Percentiles rank a stretch among this genome's conserved stretches.
phyloP scores from a whole-genome alignment of 192 early-diverging fungal species.

The Podila clonocystis region DNA sequence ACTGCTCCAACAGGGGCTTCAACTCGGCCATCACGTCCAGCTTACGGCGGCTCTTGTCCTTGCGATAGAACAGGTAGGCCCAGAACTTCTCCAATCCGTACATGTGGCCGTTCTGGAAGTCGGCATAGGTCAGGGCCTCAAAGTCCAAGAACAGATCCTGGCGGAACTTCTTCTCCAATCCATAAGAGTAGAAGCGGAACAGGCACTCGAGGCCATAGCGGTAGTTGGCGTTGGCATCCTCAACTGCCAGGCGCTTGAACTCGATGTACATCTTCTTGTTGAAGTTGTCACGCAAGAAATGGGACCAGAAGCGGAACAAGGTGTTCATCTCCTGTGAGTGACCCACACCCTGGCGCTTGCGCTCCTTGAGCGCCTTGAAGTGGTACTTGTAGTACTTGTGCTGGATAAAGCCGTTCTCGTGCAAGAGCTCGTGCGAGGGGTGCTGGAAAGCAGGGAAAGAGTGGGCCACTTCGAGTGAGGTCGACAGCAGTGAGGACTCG shows the following conservation, averaged over 20 bases:
- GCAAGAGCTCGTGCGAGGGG: conserved; percentile 92
- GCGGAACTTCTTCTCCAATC: conserved; percentile 90
- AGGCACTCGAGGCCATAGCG: conserved; percentile 97
- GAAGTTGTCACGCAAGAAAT: conserved; percentile 97
- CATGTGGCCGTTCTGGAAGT: conserved; percentile 77
- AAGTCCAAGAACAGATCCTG: conserved; percentile 90
- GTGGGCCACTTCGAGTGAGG: conserved; percentile 64
- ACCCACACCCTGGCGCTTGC: conserved; percentile 89
- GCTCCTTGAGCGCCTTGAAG: conserved; percentile 92
- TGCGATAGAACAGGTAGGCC: conserved; percentile 92
- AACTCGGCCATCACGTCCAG: conserved; percentile 65
- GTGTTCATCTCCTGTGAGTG: conserved; percentile 98
- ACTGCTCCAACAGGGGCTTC: conserved; percentile 66
- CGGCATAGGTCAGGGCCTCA: conserved; percentile 81
- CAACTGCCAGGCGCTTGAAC: conserved; percentile 89
- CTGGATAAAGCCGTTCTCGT: conserved; percentile 98
- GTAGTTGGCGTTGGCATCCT: conserved; percentile 88
- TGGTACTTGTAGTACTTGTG: conserved; percentile 97
- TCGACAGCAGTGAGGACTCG: conserved; percentile 48
- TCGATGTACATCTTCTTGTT: conserved; percentile 94
- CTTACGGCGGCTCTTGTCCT: conserved; percentile 78
- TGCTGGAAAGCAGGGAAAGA: conserved; percentile 78
- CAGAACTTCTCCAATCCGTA: conserved; percentile 98
- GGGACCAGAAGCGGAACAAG: conserved; percentile 96
- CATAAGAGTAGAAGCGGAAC: conserved; percentile 98